phyloP scores from a whole-genome alignment of 441 rosid species.

The Mallotus repandus region DNA sequence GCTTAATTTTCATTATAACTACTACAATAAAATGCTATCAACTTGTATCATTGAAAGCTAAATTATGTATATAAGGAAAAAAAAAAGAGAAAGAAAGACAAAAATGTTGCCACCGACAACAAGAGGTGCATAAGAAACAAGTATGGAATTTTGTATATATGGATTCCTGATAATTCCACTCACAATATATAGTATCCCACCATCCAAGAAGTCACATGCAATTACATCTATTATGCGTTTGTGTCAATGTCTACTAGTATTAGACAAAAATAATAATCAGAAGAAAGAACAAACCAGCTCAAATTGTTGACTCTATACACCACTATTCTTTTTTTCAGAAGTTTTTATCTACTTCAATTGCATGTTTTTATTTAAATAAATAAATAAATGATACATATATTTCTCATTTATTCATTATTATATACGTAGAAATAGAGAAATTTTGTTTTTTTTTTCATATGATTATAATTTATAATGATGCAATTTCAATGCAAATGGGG shows the following conservation, averaged over 20 bases:
- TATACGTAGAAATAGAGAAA: too few relatives aligned
- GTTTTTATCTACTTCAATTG: too few relatives aligned
- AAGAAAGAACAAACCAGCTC: background rate
- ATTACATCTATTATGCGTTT: background rate
- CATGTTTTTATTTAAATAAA: too few relatives aligned
- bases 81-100: background rate
- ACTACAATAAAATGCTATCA: too few relatives aligned
- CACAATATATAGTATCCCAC: background rate
- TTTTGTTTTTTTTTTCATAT: too few relatives aligned
- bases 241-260: background rate
- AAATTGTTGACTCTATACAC: conserved; percentile 1
- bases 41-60: too few relatives aligned
- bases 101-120: conserved; percentile 7
- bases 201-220: conserved; percentile 20
- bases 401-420: too few relatives aligned
- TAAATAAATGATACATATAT: too few relatives aligned
- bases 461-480: too few relatives aligned
- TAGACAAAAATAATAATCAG: background rate
- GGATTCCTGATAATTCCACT: background rate
- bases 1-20: too few relatives aligned
- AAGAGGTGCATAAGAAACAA: background rate
- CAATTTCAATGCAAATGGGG: background rate
- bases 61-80: too few relatives aligned
- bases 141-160: background rate
- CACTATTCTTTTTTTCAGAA: too few relatives aligned